Conservation (phyloP, 2,329 filamentous ascomycete genomes). For the Clarireedia homoeocarpa region DNA sequence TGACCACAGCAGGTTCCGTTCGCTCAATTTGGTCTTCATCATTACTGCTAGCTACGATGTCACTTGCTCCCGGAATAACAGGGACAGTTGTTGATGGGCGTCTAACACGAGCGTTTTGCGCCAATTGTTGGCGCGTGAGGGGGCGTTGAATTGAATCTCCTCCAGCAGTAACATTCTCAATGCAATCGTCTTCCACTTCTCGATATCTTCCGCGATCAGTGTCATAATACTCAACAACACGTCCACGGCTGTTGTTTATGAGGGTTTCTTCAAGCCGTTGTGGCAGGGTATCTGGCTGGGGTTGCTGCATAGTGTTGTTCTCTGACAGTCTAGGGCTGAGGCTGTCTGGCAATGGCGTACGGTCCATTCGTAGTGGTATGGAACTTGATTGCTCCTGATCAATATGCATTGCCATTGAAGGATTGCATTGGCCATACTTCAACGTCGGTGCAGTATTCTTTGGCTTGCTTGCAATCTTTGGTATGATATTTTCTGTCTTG, state of each 20-base stretch:
- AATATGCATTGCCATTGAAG: no score
- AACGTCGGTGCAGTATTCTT: no score
- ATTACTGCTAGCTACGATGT: not conserved
- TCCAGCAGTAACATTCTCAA: not conserved
- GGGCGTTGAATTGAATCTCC: conserved; percentile 2
- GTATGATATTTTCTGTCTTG: no score
- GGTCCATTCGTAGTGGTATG: no score
- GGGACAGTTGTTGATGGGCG: conserved; percentile 20
- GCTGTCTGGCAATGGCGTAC: no score
- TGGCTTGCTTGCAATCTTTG: no score
- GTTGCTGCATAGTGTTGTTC: no score
- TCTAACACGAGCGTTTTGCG: conserved; percentile 20
- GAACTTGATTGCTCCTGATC: no score
- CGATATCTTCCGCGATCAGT: conserved; percentile 13
- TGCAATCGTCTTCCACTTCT: not conserved
- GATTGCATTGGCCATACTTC: no score
- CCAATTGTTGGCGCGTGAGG: conserved; percentile 17
- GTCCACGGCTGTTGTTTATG: not conserved
- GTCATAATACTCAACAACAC: conserved; percentile 16
- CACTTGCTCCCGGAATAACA: not conserved
- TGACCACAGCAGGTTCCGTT: conserved; percentile 1
- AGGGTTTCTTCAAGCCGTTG: no score
- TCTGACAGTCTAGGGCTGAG: no score
- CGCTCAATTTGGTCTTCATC: not conserved
- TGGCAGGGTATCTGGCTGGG: not conserved